A percentile compares a stretch with the other conserved stretches of the same genome.
These are phyloP conservation scores for Xylona heveae DNA, from an alignment of 495 filamentous ascomycete species.

Conservation along the genomic window DNA sequence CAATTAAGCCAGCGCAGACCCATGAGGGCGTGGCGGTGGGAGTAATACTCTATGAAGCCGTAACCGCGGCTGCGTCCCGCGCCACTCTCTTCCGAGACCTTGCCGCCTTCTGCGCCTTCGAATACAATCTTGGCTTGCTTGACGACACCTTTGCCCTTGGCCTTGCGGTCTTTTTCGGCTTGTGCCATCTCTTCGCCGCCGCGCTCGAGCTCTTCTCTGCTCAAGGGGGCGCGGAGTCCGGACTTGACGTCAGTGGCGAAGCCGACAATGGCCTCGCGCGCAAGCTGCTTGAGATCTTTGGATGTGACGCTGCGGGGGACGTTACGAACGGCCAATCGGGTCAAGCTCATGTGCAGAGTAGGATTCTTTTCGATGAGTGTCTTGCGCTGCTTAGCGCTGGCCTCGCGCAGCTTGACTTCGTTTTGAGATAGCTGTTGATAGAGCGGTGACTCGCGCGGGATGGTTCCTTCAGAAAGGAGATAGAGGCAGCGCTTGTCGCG, in stretches of 20 bases:
- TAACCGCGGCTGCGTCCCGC: slow-evolving; percentile 78
- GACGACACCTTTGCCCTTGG: slow-evolving; percentile 81
- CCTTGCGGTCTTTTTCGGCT: slow-evolving; percentile 53
- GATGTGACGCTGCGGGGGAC: slow-evolving; percentile 65
- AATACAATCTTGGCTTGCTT: slow-evolving; percentile 88
- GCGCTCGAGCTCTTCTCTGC: slow-evolving; percentile 65
- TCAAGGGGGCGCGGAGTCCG: slow-evolving; percentile 48
- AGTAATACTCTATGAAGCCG: slow-evolving; percentile 93
- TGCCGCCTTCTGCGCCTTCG: slow-evolving; percentile 62
- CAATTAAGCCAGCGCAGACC: slow-evolving; percentile 86
- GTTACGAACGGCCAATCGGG: slow-evolving; percentile 85
- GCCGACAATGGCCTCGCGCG: slow-evolving; percentile 72
- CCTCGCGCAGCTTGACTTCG: slow-evolving; percentile 72
- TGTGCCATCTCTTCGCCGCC: slow-evolving; percentile 60
- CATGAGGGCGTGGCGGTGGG: slow-evolving; percentile 88
- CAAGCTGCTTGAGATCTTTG: slow-evolving; percentile 80
- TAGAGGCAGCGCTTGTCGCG: slow-evolving; percentile 86
- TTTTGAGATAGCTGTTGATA: slow-evolving; percentile 55
- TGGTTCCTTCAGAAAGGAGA: slow-evolving; percentile 69
- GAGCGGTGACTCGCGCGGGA: slow-evolving; percentile 46
- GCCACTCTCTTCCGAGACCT: slow-evolving; percentile 48
- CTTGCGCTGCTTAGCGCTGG: slow-evolving; percentile 73
- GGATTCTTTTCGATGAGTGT: slow-evolving; percentile 80
- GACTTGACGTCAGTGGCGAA: slow-evolving; percentile 80
- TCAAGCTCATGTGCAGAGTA: slow-evolving; percentile 69